Base-by-base conservation (phyloP, 1,284 basidiomycete species). In the Gomphus bonarii region DNA sequence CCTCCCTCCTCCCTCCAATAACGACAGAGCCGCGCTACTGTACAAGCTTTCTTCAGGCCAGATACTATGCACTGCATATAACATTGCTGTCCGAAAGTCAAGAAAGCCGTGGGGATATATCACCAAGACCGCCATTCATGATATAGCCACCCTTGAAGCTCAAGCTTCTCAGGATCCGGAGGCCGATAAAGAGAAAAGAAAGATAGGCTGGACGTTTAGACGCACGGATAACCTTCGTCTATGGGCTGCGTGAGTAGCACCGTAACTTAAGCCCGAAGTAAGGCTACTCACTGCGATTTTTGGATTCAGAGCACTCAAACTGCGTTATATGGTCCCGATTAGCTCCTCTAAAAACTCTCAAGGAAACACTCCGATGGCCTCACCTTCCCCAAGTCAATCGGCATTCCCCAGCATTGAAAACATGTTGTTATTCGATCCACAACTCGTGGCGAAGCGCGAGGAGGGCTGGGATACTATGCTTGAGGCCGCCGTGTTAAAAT, bases 61-160 rank as follows among this genome's bases (percentile, higher is more conserved):
- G 63, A 69, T 91, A 16, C 77, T 93, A 3, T 94, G 91, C 62
- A 69, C 77, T 2, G 84, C 87, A 1, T 93, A 91, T 71, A 95
- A 94, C 67, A 70, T 78, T 3, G 84, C 80, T 11, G 84, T 94
- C 0, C 80, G 91, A 31, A 77, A 81, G 59, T 92, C 89, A 9
- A 80, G 81, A 52, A 82, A 86, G 62, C 88, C 89, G 1, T 95
- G 91, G 91, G 92, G 91, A 0, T 94, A 86, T 68, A 87, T 95
- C 57, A 85, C 78, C 57, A 72, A 77, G 33, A 80, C 85, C 58
- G 79, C 82, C 3, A 83, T 95, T 20, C 91, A 95, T 65, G 86
- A 91, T 64, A 82, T 92, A 46, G 69, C 82, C 20, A 73, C 77
- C 1, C 75, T 90, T 36, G 82, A 88, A 60, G 40, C 59, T 64